Evolutionary conservation across 805 yeast species (phyloP).

Genomic region (Teunomyces pallodes): DNA sequence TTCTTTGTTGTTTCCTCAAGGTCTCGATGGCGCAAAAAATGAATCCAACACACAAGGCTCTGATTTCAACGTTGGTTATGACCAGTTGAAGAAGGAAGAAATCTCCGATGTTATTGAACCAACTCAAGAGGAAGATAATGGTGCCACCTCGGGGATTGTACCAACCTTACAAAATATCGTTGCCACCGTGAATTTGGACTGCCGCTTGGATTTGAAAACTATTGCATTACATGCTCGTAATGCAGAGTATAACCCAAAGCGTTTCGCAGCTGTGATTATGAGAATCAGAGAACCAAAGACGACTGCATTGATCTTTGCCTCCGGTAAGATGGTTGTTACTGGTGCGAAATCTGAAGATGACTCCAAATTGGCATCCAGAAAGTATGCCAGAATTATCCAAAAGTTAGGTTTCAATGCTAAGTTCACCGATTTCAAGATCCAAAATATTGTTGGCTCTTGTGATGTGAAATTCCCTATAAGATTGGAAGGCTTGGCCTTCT

Average conservation of each 20-base stretch:
- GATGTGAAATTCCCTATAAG: conserved; percentile 98
- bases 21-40: conserved; percentile 28
- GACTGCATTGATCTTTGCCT: conserved; percentile 94
- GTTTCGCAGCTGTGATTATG: conserved; percentile 99
- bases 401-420: conserved; percentile 97
- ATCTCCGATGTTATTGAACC: conserved; percentile 32
- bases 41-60: conserved; percentile 13
- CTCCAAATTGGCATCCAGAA: conserved; percentile 95
- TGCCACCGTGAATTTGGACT: conserved; percentile 95
- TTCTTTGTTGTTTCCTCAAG: conserved; percentile 62
- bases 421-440: conserved; percentile 96
- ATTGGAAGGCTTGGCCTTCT: conserved; percentile 93
- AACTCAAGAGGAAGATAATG: conserved; percentile 52
- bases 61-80: conserved; percentile 8
- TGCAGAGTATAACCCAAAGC: conserved; percentile 97
- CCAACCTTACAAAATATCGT: conserved; percentile 95
- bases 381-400: conserved; percentile 96
- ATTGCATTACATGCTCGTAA: conserved; percentile 98
- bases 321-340: conserved; percentile 99
- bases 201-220: conserved; percentile 92
- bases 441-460: conserved; percentile 97
- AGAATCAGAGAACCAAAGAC: conserved; percentile 98
- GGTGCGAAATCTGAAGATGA: conserved; percentile 99
- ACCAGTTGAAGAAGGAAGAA: conserved; percentile 13
- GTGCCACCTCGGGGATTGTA: conserved; percentile 89